phyloP scores from a whole-genome alignment of 2,329 filamentous ascomycete genomes.

The Fusarium chaquense region DNA sequence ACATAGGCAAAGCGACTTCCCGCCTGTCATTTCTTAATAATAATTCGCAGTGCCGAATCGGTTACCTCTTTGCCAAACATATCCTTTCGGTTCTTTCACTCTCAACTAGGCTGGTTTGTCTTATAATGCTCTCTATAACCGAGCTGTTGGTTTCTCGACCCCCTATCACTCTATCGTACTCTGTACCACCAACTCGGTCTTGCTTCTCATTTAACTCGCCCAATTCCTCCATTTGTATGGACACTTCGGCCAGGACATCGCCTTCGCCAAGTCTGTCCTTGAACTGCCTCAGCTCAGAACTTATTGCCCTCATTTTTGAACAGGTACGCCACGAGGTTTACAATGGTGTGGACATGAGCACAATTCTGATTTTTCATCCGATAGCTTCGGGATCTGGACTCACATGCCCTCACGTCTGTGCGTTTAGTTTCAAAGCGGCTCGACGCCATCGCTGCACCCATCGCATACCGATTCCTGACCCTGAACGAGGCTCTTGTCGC shows the following conservation, averaged over 20 bases:
- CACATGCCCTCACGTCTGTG: conserved; percentile 49
- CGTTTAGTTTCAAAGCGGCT: conserved; percentile 57
- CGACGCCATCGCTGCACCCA: conserved; percentile 57
- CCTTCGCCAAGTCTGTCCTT: conserved; percentile 30
- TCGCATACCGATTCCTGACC: conserved; percentile 55
- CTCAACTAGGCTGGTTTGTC: not conserved
- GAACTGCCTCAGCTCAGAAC: conserved; percentile 57
- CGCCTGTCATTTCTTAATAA: conserved; percentile 7
- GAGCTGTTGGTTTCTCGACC: conserved; percentile 38
- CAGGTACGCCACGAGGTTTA: conserved; percentile 50
- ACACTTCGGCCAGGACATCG: conserved; percentile 20
- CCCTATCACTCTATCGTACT: conserved; percentile 36
- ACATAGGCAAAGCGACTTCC: conserved; percentile 34
- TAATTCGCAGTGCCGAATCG: conserved; percentile 7
- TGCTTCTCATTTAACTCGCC: conserved; percentile 19
- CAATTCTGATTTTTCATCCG: conserved; percentile 20
- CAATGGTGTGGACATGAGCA: not conserved
- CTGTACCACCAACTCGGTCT: conserved; percentile 25
- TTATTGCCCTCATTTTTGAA: conserved; percentile 57
- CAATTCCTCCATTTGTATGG: conserved; percentile 41
- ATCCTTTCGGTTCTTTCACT: conserved; percentile 7
- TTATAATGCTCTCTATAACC: conserved; percentile 44
- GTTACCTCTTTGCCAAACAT: conserved; percentile 12
- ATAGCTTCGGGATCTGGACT: conserved; percentile 57
- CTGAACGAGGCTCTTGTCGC: conserved; percentile 56